A percentile compares a stretch with the other conserved stretches of the same genome.
These are phyloP conservation scores for Coffea canephora DNA, from an alignment of 257 asterid species.

Conservation along the genomic window DNA sequence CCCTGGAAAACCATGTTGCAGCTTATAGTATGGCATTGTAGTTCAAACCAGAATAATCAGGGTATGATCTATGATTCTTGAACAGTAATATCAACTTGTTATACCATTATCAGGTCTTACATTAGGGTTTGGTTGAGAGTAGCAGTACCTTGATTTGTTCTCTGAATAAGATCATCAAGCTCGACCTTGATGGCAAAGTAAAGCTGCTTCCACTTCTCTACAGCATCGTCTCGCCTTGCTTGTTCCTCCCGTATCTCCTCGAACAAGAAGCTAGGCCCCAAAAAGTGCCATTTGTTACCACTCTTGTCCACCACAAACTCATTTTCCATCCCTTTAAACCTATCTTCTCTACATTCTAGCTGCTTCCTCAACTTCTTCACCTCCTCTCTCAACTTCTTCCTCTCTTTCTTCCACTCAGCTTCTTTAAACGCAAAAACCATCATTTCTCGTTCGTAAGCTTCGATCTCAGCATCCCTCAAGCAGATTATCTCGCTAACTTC, in stretches of 20 bases:
- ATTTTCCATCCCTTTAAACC: slow-evolving; percentile 19
- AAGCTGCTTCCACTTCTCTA: slow-evolving; percentile 83
- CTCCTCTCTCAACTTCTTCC: slow-evolving; percentile 50
- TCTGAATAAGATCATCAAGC: slow-evolving; percentile 80
- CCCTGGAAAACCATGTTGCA: slow-evolving; percentile 31
- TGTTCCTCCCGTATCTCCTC: slow-evolving; percentile 31
- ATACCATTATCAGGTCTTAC: not conserved
- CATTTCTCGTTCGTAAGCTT: slow-evolving; percentile 53
- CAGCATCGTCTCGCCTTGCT: slow-evolving; percentile 52
- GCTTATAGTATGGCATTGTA: not conserved
- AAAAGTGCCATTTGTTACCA: slow-evolving; percentile 17
- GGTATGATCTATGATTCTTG: not conserved
- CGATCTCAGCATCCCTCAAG: slow-evolving; percentile 60
- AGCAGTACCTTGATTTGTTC: slow-evolving; percentile 49
- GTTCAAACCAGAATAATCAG: not conserved
- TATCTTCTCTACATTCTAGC: slow-evolving; percentile 34
- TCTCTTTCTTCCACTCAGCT: slow-evolving; percentile 72
- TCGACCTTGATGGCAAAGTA: slow-evolving; percentile 77
- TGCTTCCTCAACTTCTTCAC: slow-evolving; percentile 37
- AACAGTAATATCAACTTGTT: not conserved
- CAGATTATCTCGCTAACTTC: slow-evolving; percentile 62
- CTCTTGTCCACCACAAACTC: slow-evolving; percentile 4
- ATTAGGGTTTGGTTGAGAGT: not conserved
- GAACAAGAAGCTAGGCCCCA: slow-evolving; percentile 16
- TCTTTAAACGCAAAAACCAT: slow-evolving; percentile 63